phyloP scores from a whole-genome alignment of 176 grass and related monocot species.

The Oryza nivara region DNA sequence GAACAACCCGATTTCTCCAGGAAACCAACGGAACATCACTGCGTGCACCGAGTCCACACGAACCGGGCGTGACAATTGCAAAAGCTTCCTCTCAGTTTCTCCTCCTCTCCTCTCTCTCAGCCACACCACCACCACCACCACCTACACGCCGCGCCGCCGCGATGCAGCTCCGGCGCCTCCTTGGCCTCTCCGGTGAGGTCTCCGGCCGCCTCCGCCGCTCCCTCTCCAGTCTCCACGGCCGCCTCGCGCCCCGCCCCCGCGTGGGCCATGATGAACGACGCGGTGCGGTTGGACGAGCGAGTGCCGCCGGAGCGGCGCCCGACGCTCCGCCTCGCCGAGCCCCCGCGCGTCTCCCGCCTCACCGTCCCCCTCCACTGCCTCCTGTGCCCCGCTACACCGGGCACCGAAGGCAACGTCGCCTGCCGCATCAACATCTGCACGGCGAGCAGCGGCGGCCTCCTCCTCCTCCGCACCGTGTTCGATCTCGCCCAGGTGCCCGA shows the following conservation, averaged over 20 bases:
- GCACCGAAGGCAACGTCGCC: no score
- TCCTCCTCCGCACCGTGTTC: no score
- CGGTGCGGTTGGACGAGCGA: not conserved
- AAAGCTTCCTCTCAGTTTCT: not conserved
- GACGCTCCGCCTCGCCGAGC: not conserved
- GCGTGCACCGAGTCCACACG: no score
- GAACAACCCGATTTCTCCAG: no score
- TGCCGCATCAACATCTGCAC: no score
- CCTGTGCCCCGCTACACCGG: no score
- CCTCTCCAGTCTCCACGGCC: slow-evolving; percentile 21
- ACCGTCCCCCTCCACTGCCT: not conserved
- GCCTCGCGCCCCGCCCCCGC: not conserved
- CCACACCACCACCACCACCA: no score
- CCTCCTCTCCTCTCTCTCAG: no score
- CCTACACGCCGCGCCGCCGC: no score
- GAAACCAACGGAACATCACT: no score
- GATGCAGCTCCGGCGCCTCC: slow-evolving; percentile 1
- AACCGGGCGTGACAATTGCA: no score
- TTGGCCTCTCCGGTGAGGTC: not conserved
- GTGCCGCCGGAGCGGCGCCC: not conserved
- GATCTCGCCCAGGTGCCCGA: no score
- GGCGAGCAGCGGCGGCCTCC: not conserved
- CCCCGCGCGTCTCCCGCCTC: not conserved
- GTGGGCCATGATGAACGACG: not conserved
- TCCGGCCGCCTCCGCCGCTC: not conserved